Base-by-base conservation (phyloP, 257 asterid genomes). In the Prunella vulgaris region DNA sequence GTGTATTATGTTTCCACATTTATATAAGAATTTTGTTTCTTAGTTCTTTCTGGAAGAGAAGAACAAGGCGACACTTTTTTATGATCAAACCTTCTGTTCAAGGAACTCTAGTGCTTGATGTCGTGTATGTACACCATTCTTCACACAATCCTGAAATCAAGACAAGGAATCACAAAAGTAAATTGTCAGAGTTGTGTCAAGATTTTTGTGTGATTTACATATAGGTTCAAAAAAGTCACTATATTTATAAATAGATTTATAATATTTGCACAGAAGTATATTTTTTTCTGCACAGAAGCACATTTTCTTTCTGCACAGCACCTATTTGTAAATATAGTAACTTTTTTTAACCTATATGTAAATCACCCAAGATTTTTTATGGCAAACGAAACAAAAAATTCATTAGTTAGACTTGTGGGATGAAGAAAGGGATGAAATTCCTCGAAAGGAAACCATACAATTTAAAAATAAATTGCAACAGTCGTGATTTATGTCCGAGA, bases 101-200 rank as follows among this genome's bases (percentile, higher is more conserved):
- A 93, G 97, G 81, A 75, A 90, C 73, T 82, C 95, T 67, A 93
- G 78, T 28, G 99, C 97, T 75, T 84, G 87, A 40, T 72, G 65
- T 82, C 87, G 87, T 67, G 97, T 88, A 60, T 85, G 83, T 68
- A 91, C 85, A 67, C 46, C 75, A 68, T 79, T 77, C 83, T 73
- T 78, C 46, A 85, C 87, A 83, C 96, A 88, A 77, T 90, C 99
- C 97, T 91, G 95, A 79, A 78, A 77, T 42, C 71, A 71, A 68
- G 53, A 75, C 57, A 68, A 3, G 14, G 62, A 27, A 37, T 17
- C 49, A 21, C 12, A 37, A 44, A 52, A 77, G 75, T 57, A 62
- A 49, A 77, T 15, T 48, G 20, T 48, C 13, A 46, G 18, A 46
- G 54, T 17, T 17, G 5, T 3, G 13, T 51, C 57, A 18, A 18